Conservation (phyloP, 1,139 yeast species). For the Scheffersomyces quercinus region DNA sequence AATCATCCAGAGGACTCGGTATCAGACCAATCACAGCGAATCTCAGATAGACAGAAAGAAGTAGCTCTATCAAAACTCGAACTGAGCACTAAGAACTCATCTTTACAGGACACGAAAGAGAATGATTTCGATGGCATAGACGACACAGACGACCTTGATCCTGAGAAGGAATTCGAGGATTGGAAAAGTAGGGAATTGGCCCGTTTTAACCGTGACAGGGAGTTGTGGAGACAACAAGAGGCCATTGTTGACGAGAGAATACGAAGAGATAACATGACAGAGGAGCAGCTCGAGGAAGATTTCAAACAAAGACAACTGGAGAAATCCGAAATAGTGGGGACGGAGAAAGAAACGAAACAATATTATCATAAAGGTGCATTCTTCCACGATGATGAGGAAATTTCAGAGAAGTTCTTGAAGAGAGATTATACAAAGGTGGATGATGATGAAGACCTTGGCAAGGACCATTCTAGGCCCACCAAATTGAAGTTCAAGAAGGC, state of each 20-base stretch:
- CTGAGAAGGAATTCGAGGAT: slow-evolving; percentile 42
- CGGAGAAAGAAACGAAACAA: not conserved
- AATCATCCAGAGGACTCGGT: not conserved
- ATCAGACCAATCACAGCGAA: slow-evolving; percentile 1
- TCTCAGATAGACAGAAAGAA: slow-evolving; percentile 1
- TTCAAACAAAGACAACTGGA: slow-evolving; percentile 1
- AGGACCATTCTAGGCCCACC: slow-evolving; percentile 25
- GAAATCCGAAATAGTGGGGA: not conserved
- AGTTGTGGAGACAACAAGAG: slow-evolving; percentile 33
- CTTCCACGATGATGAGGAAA: slow-evolving; percentile 10
- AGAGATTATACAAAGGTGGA: slow-evolving; percentile 15
- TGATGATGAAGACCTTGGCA: slow-evolving; percentile 5
- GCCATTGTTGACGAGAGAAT: slow-evolving; percentile 40
- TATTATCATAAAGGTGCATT: slow-evolving; percentile 10
- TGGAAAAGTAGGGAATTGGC: slow-evolving; percentile 48
- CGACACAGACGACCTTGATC: slow-evolving; percentile 58
- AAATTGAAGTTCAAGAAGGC: slow-evolving; percentile 1
- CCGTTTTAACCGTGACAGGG: slow-evolving; percentile 46
- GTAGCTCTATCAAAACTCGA: slow-evolving; percentile 2
- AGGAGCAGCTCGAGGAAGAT: slow-evolving; percentile 22
- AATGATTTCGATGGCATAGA: slow-evolving; percentile 35
- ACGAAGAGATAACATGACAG: slow-evolving; percentile 24
- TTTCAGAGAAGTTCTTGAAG: slow-evolving; percentile 12
- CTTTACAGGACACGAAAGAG: slow-evolving; percentile 11
- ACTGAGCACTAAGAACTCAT: slow-evolving; percentile 4